Base-by-base conservation (phyloP, 2,329 filamentous ascomycete genomes). In the Microdochium trichocladiopsis region DNA sequence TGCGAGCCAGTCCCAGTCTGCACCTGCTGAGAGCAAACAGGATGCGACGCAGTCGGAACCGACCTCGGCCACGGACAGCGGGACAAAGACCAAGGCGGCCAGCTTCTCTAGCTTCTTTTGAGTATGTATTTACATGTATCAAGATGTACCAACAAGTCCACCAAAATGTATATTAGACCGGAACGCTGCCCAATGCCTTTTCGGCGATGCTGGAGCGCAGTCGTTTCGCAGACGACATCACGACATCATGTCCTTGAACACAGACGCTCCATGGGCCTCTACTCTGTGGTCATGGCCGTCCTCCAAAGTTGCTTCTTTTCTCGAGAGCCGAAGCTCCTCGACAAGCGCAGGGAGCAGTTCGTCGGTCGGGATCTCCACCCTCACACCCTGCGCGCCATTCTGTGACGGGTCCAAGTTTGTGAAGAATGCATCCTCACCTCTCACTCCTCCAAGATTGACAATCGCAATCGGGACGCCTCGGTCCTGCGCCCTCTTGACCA, bases 401-500 rank as follows among this genome's bases (percentile, higher is more conserved):
- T 83, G 79, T 2, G 66, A 63, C 1, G 73, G 71, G n/a, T 78
- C 69, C 47, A 88, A 60, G 53, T 79, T 72, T 2, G 67, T 69
- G 58, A 89, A 89, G 60, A 92, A 86, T 3, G 70, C 71, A n/a
- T 90, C 86, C 63, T 95, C 88, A 16, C 88, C 87, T 60, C 89
- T 78, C 24, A 91, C 84, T 10, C 90, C 88, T n/a, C 90, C 88
- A 54, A 96, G 78, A 62, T 96, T 97, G 53, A 96, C 73, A 43
- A 96, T 85, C 0, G 86, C 92, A 64, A 97, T 88, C 16, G 90
- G 86, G 82, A 95, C 93, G 1, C 84, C 84, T 56, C 84, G 79
- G 60, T 94, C 88, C 60, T 87, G 86, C 25, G 93, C 94, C 54
- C 86, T 76, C 72, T 91, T 93, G 2, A 88, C 90, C 51, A 99